Evolutionary conservation across 2,329 filamentous ascomycete genomes (phyloP).

Genomic region (Colletotrichum scovillei): DNA sequence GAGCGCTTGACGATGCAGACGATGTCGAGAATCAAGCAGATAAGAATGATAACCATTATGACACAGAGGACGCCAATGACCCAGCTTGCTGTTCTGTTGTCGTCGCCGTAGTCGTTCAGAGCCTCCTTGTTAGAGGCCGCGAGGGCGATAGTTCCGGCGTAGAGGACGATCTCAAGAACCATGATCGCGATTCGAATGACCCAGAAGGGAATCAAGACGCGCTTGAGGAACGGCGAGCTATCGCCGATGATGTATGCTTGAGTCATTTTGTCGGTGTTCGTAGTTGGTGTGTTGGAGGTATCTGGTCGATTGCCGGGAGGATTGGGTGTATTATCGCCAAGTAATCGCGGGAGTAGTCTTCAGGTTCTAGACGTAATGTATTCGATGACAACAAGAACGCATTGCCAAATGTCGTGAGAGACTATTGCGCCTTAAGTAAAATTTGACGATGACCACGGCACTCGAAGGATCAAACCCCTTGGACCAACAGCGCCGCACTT

Average conservation of each 20-base stretch:
- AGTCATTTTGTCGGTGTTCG: constrained; percentile 37
- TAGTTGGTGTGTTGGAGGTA: neutral
- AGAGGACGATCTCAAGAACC: constrained; percentile 41
- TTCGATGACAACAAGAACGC: neutral
- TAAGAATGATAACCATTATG: constrained; percentile 40
- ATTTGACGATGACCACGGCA: neutral
- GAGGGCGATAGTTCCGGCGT: constrained; percentile 37
- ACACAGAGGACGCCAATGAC: constrained; percentile 40
- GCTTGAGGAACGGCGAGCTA: constrained; percentile 47
- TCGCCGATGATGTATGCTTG: constrained; percentile 43
- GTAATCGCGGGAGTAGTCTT: too few relatives aligned
- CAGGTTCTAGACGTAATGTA: too few relatives aligned
- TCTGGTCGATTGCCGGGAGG: too few relatives aligned
- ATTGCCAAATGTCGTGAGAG: neutral
- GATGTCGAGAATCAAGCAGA: constrained; percentile 45
- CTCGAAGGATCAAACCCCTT: neutral
- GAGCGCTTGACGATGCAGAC: constrained; percentile 47
- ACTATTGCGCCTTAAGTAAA: neutral
- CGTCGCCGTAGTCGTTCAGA: constrained; percentile 15
- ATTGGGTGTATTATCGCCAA: too few relatives aligned
- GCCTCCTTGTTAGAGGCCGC: constrained; percentile 38
- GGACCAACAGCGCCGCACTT: neutral
- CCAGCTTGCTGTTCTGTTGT: neutral
- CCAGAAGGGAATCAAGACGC: constrained; percentile 49
- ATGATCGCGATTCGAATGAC: constrained; percentile 45